Percentiles rank a stretch among this genome's conserved stretches.
phyloP scores from a whole-genome alignment of 2,329 filamentous ascomycete species.

The Ascochyta clinopodiicola region DNA sequence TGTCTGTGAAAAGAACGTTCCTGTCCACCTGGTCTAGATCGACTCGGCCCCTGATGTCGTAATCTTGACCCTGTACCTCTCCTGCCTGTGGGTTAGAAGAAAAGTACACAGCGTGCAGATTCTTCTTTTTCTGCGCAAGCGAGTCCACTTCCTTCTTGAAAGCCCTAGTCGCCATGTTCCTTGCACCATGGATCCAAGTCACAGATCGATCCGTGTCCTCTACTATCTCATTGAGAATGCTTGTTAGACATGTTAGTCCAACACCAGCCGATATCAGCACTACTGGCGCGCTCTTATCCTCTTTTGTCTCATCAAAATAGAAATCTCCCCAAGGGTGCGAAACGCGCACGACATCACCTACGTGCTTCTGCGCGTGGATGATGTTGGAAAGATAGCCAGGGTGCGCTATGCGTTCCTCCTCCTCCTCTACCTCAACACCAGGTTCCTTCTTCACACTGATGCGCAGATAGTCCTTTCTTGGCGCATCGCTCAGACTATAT shows the following conservation, averaged over 20 bases:
- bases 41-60: constrained; percentile 65
- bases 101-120: constrained; percentile 65
- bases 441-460: constrained; percentile 74
- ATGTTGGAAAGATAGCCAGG: constrained; percentile 74
- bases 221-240: constrained; percentile 64
- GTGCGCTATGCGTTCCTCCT: constrained; percentile 56
- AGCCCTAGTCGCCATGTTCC: constrained; percentile 59
- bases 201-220: constrained; percentile 55
- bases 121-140: constrained; percentile 53
- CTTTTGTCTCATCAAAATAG: constrained; percentile 61
- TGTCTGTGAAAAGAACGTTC: constrained; percentile 63
- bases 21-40: constrained; percentile 62
- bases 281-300: constrained; percentile 58
- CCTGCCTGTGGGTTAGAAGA: constrained; percentile 57
- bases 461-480: constrained; percentile 67
- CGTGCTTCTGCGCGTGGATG: constrained; percentile 66
- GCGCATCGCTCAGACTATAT: constrained; percentile 74
- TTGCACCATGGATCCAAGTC: constrained; percentile 69
- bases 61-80: constrained; percentile 61
- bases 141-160: constrained; percentile 61
- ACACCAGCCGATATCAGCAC: constrained; percentile 73
- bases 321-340: constrained; percentile 71
- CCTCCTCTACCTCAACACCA: constrained; percentile 58
- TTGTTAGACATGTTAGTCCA: constrained; percentile 70
- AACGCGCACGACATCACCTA: constrained; percentile 68